Evolutionary conservation across 108 stramenopile species (phyloP), one percentile per base, ranked within the genome.

Genomic region (Hondaea fermentalgiana): DNA sequence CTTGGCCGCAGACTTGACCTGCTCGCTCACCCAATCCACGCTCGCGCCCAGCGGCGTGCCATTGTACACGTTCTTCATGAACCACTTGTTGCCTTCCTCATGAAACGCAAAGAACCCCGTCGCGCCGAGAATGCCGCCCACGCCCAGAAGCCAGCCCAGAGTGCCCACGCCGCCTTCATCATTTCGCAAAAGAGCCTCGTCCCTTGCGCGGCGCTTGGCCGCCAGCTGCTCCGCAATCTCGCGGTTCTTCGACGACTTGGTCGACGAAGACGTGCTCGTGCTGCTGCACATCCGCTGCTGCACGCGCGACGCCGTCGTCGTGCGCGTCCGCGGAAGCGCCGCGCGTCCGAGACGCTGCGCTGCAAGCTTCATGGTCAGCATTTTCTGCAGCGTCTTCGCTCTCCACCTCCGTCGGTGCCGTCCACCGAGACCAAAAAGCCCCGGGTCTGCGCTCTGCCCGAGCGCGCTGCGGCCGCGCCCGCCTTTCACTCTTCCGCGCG

Each of bases 1-100:
- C 59, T 94, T 91, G 5, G 91, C 71, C 51, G 91, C 90, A n/a
- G 89, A 89, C 47, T 92, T 76, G 58, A 96, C 88, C 44, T 92
- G 72, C 72, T 89, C 93, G 44, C 94, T 94, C 60, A 96, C 76
- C 45, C 51, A 83, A 23, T 83, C 76, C 17, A 83, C 76, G n/a
- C 23, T 28, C n/a, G 19, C 51, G 45, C 76, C 76, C 16, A 83
- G 17, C 12, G 23, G 6, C 19, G 76, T 83, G 49, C 49, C 76
- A 10, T 83, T 83, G 76, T 83, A 53, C 25, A 83, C 76, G 28
- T 83, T 53, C 76, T 83, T 17, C 45, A 83, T 53, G 51, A 53
- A 83, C 45, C 45, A 47, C 76, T 83, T 83, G 49, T 83, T 83
- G 76, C 35, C 64, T 23, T 69, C 64, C 64, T 28, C 35, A 23